Evolutionary conservation across 768 basidiomycete species (phyloP).

Genomic region (Rhizopogon vesiculosus): DNA sequence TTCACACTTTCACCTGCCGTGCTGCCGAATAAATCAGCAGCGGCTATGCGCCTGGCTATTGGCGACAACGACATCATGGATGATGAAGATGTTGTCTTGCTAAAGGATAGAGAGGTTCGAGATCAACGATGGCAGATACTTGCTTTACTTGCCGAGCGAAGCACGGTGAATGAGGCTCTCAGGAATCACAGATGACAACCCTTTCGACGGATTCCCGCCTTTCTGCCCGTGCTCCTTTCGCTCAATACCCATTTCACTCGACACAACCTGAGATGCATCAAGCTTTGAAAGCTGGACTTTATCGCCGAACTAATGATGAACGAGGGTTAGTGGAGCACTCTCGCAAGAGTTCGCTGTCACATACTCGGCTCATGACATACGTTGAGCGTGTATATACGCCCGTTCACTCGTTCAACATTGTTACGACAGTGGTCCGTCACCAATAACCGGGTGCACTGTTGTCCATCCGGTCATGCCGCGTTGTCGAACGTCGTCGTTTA

Average conservation of each 20-base stretch:
- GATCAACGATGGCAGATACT: slow-evolving; percentile 78
- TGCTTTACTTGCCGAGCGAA: slow-evolving; percentile 68
- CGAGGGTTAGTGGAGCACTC: neutral
- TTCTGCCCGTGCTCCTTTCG: too few relatives aligned
- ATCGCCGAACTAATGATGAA: neutral
- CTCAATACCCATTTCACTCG: neutral
- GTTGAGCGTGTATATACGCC: too few relatives aligned
- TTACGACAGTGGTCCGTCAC: too few relatives aligned
- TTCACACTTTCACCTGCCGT: slow-evolving; percentile 75
- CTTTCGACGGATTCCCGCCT: neutral
- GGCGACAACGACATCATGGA: slow-evolving; percentile 45
- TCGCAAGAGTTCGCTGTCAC: neutral
- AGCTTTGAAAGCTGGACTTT: neutral
- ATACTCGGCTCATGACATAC: neutral
- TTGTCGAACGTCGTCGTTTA: too few relatives aligned
- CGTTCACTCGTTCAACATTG: too few relatives aligned
- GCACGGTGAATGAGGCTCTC: slow-evolving; percentile 60
- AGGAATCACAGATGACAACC: slow-evolving; percentile 30
- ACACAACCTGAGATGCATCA: neutral
- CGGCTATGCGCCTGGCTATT: slow-evolving; percentile 64
- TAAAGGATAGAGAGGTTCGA: slow-evolving; percentile 60
- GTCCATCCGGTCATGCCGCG: too few relatives aligned
- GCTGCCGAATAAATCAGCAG: slow-evolving; percentile 75
- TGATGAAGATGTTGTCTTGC: slow-evolving; percentile 43
- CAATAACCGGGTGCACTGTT: too few relatives aligned